phyloP scores from a whole-genome alignment of 2,329 filamentous ascomycete species.

The Phaeosphaeriaceae sp. region DNA sequence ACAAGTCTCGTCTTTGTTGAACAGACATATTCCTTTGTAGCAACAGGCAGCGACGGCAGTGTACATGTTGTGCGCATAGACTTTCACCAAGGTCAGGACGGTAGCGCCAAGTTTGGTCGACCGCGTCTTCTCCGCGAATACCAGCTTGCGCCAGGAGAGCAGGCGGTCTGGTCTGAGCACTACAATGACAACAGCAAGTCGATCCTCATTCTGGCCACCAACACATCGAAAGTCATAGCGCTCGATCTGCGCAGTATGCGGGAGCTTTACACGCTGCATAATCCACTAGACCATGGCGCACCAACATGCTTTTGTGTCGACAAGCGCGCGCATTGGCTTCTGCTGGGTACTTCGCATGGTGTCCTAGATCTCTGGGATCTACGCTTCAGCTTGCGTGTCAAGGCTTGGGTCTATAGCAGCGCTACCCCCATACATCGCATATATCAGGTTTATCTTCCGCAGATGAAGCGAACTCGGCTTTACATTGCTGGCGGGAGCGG shows the following conservation, averaged over 20 bases:
- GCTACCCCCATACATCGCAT: slow-evolving; percentile 82
- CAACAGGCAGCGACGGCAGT: slow-evolving; percentile 87
- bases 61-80: slow-evolving; percentile 84
- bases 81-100: slow-evolving; percentile 63
- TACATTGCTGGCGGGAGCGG: slow-evolving; percentile 89
- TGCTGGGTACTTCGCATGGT: slow-evolving; percentile 90
- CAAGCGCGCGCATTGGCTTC: slow-evolving; percentile 84
- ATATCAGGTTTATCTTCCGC: slow-evolving; percentile 65
- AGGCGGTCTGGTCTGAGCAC: slow-evolving; percentile 90
- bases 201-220: slow-evolving; percentile 86
- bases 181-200: slow-evolving; percentile 84
- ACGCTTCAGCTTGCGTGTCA: slow-evolving; percentile 87
- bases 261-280: slow-evolving; percentile 79
- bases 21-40: slow-evolving; percentile 91
- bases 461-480: slow-evolving; percentile 76
- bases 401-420: slow-evolving; percentile 86
- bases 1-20: slow-evolving; percentile 90
- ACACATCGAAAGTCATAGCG: slow-evolving; percentile 80
- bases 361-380: slow-evolving; percentile 95
- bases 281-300: slow-evolving; percentile 89
- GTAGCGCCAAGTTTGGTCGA: slow-evolving; percentile 75
- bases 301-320: slow-evolving; percentile 93
- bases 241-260: slow-evolving; percentile 89
- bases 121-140: slow-evolving; percentile 76
- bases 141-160: slow-evolving; percentile 75